These are phyloP conservation scores for Adenanthera pavonina DNA, from an alignment of 306 rosid genomes.

Conservation along the genomic window DNA sequence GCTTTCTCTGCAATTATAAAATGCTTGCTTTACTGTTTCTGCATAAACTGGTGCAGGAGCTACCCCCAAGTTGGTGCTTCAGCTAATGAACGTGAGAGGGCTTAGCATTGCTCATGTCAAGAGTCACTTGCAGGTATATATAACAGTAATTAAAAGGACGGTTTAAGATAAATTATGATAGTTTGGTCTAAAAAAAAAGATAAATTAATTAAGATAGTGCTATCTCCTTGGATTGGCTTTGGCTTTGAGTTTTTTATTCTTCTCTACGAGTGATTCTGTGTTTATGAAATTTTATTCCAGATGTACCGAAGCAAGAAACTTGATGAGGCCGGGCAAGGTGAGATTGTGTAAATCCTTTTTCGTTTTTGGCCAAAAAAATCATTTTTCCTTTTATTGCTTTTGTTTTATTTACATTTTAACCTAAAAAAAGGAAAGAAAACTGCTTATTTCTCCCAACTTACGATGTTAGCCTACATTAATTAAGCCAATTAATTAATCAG, in stretches of 20 bases:
- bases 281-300: constrained; percentile 44
- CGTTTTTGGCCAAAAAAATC: neutral
- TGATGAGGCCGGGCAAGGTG: constrained; percentile 87
- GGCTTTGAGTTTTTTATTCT: neutral
- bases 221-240: neutral
- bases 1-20: neutral
- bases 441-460: neutral
- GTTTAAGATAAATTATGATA: neutral
- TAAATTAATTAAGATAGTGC: neutral
- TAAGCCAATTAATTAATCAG: too few species aligned
- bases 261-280: neutral
- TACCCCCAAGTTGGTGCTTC: constrained; percentile 86
- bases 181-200: neutral
- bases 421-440: neutral
- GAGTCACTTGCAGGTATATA: constrained; percentile 88
- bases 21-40: constrained; percentile 4
- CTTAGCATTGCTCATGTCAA: constrained; percentile 92
- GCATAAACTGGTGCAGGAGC: constrained; percentile 62
- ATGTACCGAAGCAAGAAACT: constrained; percentile 96
- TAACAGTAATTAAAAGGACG: neutral
- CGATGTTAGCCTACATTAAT: neutral
- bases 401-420: neutral
- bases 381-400: neutral
- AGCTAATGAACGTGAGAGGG: constrained; percentile 91
- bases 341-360: neutral